Evolutionary conservation across 2,329 filamentous ascomycete genomes (phyloP).

Genomic region (Diaporthe australafricana): DNA sequence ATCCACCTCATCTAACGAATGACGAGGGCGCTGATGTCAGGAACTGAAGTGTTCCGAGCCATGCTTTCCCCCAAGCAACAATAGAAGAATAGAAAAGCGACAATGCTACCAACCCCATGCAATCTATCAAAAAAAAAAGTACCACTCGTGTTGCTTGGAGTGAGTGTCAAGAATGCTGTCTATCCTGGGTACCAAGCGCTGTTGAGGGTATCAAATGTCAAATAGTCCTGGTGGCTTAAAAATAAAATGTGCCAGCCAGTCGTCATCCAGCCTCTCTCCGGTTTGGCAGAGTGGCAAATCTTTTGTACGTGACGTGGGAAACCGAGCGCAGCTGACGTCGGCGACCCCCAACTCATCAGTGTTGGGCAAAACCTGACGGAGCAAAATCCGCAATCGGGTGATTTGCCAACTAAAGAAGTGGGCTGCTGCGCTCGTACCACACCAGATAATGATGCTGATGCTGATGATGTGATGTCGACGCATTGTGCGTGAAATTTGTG

Average conservation of each 20-base stretch:
- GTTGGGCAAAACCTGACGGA: too few relatives aligned
- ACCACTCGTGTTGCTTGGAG: constrained; percentile 26
- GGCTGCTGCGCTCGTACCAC: background rate
- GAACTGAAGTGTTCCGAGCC: background rate
- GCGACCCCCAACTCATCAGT: too few relatives aligned
- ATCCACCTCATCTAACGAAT: background rate
- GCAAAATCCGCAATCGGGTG: too few relatives aligned
- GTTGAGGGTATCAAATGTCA: constrained; percentile 33
- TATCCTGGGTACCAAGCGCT: constrained; percentile 31
- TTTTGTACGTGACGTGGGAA: background rate
- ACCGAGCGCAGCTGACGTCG: background rate
- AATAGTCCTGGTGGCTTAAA: background rate
- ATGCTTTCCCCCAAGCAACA: background rate
- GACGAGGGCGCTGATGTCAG: background rate
- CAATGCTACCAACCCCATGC: background rate
- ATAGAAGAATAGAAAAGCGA: background rate
- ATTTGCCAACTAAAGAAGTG: background rate
- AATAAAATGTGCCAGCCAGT: background rate
- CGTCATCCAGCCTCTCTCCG: background rate
- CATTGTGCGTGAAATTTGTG: background rate
- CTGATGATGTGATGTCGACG: background rate
- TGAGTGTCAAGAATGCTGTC: constrained; percentile 27
- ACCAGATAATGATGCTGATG: background rate
- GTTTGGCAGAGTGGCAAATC: background rate
- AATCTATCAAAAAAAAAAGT: constrained; percentile 9